Conservation (phyloP, 2,329 filamentous ascomycete species). For the Hypoxylon sp. region DNA sequence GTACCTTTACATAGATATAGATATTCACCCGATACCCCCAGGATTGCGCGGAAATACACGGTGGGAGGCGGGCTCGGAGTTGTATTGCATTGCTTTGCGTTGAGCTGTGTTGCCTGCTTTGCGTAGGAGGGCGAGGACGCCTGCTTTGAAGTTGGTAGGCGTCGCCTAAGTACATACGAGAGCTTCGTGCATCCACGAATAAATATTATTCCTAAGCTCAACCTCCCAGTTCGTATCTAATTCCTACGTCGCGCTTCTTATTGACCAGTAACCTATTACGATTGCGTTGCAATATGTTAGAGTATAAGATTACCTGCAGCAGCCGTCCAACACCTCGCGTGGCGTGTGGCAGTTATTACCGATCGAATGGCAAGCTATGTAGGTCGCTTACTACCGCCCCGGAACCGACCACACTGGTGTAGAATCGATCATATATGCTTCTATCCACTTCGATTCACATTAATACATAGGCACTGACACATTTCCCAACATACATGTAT, state of each 20-base stretch:
- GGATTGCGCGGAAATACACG: constrained; percentile 31
- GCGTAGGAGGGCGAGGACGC: not conserved
- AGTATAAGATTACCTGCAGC: not conserved
- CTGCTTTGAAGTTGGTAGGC: not conserved
- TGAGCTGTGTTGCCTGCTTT: constrained; percentile 3
- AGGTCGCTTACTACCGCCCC: not conserved
- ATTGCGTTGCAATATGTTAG: not conserved
- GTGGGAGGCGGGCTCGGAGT: constrained; percentile 36
- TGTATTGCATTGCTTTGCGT: constrained; percentile 23
- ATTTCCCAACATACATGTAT: not conserved
- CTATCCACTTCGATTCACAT: constrained; percentile 2
- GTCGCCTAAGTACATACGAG: not conserved
- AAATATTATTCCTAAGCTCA: not conserved
- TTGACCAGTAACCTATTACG: not conserved
- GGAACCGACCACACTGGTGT: not conserved
- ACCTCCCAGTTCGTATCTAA: no score
- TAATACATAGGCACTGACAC: not conserved
- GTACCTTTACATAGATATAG: constrained; percentile 30
- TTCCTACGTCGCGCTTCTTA: not conserved
- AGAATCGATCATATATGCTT: not conserved
- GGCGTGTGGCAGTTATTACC: not conserved
- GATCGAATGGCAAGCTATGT: not conserved
- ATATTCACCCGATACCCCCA: constrained; percentile 39
- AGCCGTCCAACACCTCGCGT: not conserved
- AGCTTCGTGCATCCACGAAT: constrained; percentile 7